Conservation (phyloP, 2,329 filamentous ascomycete species). For the Sporothrix mexicana region DNA sequence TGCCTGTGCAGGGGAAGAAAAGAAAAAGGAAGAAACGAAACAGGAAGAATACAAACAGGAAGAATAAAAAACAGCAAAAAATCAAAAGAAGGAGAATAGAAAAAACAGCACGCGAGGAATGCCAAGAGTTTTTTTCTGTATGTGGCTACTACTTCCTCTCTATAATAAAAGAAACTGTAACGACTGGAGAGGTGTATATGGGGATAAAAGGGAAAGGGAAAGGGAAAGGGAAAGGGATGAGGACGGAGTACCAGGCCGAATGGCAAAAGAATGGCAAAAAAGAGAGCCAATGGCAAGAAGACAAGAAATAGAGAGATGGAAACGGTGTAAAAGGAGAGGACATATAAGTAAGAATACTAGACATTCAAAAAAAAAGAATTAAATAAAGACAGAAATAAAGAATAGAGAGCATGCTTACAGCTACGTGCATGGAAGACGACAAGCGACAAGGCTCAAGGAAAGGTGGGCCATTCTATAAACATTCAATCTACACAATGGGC, state of each 20-base stretch:
- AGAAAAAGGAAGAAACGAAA: background rate
- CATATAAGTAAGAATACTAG: constrained; percentile 2
- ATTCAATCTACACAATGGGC: background rate
- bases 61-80: background rate
- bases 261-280: constrained; percentile 1
- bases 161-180: background rate
- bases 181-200: background rate
- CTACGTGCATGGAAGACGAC: background rate
- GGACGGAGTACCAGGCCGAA: background rate
- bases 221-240: background rate
- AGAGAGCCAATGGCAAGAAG: constrained; percentile 26
- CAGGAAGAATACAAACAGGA: background rate
- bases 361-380: background rate
- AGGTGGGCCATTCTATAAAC: constrained; percentile 4
- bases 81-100: constrained; percentile 1
- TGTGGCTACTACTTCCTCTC: background rate
- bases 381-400: too few relatives aligned
- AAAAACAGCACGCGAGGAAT: constrained; percentile 18
- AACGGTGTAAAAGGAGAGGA: background rate
- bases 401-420: background rate
- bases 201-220: background rate
- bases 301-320: background rate
- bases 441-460: background rate
- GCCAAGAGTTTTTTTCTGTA: constrained; percentile 22
- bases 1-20: background rate